Evolutionary conservation across 352 stramenopile species (phyloP).

Genomic region (Phytopythium boreale): DNA sequence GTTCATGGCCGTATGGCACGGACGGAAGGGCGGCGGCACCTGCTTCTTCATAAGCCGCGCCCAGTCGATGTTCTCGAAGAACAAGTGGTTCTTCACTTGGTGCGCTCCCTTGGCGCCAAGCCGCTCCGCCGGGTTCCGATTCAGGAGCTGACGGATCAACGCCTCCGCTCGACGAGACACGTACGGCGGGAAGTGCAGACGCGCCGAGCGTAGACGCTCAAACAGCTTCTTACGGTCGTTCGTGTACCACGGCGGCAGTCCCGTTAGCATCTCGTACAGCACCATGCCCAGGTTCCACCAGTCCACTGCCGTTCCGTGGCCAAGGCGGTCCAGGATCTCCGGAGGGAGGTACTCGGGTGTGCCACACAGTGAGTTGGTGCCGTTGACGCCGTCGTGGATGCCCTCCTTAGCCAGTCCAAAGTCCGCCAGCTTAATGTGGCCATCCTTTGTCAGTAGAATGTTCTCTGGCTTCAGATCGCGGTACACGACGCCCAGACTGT

Average conservation of each 20-base stretch:
- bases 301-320: conserved; percentile 90
- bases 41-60: conserved; percentile 51
- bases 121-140: conserved; percentile 9
- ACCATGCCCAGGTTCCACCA: conserved; percentile 81
- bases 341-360: conserved; percentile 88
- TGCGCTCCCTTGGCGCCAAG: too few species aligned
- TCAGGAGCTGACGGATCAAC: conserved; percentile 80
- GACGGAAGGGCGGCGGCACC: conserved; percentile 56
- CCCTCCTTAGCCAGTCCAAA: conserved; percentile 84
- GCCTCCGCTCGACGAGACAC: conserved; percentile 19
- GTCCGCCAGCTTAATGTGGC: conserved; percentile 89
- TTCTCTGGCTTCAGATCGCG: conserved; percentile 78
- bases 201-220: too few species aligned
- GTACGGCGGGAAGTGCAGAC: too few species aligned
- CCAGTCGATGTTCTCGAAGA: conserved; percentile 59
- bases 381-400: conserved; percentile 58
- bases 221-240: too few species aligned
- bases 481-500: conserved; percentile 82
- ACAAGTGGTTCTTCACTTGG: conserved; percentile 11
- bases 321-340: conserved; percentile 76
- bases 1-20: conserved; percentile 65
- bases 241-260: too few species aligned
- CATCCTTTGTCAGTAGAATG: conserved; percentile 71
- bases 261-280: too few species aligned
- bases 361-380: conserved; percentile 80